Percentiles rank a stretch among this genome's conserved stretches.
These are phyloP conservation scores for Athelia psychrophila DNA, from an alignment of 1,284 basidiomycete genomes.

Conservation along the genomic window DNA sequence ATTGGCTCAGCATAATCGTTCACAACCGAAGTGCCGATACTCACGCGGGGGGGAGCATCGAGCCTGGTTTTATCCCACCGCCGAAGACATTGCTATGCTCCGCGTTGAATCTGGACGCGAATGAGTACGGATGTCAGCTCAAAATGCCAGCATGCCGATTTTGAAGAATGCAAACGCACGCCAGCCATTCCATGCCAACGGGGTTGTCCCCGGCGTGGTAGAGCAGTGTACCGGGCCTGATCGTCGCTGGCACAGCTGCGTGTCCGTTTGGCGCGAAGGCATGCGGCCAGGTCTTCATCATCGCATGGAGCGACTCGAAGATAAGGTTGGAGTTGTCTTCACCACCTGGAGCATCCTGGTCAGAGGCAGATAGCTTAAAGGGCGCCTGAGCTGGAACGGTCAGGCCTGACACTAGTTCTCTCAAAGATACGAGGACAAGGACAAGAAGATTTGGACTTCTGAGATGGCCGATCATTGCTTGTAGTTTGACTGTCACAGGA, in stretches of 20 bases:
- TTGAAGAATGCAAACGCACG: not conserved
- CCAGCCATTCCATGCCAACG: not conserved
- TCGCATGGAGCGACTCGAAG: not conserved
- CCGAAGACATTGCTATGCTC: not conserved
- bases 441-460: too few species aligned
- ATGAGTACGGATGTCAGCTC: too few species aligned
- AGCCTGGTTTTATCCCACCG: not conserved
- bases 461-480: too few species aligned
- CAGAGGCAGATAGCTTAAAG: too few species aligned
- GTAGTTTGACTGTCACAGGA: too few species aligned
- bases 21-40: too few species aligned
- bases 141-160: not conserved
- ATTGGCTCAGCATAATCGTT: too few species aligned
- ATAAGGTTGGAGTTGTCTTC: slow-evolving; percentile 2
- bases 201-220: not conserved
- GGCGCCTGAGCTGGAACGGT: too few species aligned
- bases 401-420: too few species aligned
- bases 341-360: too few species aligned
- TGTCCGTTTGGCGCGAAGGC: not conserved
- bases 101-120: not conserved
- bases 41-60: not conserved
- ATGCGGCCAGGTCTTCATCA: not conserved
- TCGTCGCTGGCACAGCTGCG: not conserved
- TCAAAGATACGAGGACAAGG: too few species aligned
- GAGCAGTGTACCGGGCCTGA: not conserved